Conservation (phyloP, 2,329 filamentous ascomycete species). For the Dactylellina leptospora region DNA sequence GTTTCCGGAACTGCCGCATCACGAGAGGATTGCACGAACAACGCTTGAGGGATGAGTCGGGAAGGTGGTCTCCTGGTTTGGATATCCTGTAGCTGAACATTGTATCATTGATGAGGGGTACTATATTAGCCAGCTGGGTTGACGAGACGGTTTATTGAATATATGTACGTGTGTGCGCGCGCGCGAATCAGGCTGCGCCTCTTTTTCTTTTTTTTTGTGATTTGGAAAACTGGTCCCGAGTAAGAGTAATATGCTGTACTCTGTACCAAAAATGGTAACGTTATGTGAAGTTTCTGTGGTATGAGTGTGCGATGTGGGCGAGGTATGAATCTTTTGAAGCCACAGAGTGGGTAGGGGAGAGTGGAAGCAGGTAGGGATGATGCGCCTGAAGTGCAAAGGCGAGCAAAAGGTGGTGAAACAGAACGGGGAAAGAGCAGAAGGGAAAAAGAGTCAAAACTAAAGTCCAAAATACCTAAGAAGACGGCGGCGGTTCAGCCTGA, state of each 20-base stretch:
- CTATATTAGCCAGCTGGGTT: constrained; percentile 36
- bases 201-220: too few species aligned
- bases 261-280: too few species aligned
- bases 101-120: constrained; percentile 31
- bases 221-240: too few species aligned
- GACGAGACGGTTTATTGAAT: too few species aligned
- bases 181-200: too few species aligned
- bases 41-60: constrained; percentile 21
- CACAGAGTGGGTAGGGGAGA: constrained; percentile 2
- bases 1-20: constrained; percentile 53
- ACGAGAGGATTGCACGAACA: constrained; percentile 51
- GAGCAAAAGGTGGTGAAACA: constrained; percentile 11
- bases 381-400: constrained; percentile 21
- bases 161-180: too few species aligned
- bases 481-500: too few species aligned
- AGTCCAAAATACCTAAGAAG: constrained; percentile 1
- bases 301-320: constrained; percentile 1
- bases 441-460: constrained; percentile 12
- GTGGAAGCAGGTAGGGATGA: neutral
- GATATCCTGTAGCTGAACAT: constrained; percentile 53
- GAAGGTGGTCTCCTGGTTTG: constrained; percentile 39
- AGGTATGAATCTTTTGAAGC: constrained; percentile 29
- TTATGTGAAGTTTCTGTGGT: too few species aligned
- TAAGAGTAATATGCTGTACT: too few species aligned
- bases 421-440: neutral